phyloP scores from a whole-genome alignment of 371 early-diverging fungal species.

The Mortierella sp. region DNA sequence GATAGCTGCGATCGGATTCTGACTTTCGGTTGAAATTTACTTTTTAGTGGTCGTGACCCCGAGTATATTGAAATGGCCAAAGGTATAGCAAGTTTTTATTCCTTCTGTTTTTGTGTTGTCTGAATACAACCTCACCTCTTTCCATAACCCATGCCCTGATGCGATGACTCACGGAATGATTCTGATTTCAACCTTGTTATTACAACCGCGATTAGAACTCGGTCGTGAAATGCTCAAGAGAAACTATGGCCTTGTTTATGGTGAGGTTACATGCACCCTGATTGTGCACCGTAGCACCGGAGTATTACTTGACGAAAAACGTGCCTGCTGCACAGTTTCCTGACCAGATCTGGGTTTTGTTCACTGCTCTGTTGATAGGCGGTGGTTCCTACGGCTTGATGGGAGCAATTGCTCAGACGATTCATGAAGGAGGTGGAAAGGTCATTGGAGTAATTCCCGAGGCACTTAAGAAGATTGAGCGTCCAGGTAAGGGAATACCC shows the following conservation, averaged over 20 bases:
- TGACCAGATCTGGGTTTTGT: no score
- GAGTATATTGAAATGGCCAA: slow-evolving; percentile 65
- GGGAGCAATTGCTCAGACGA: slow-evolving; percentile 81
- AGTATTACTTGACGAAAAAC: no score
- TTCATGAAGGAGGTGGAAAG: slow-evolving; percentile 65
- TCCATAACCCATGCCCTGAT: no score
- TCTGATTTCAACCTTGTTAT: background rate
- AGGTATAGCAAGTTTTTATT: slow-evolving; percentile 54
- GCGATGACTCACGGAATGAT: no score
- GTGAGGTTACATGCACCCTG: slow-evolving; percentile 43
- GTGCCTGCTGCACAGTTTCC: no score
- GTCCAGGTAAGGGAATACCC: slow-evolving; percentile 55
- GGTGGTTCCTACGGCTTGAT: slow-evolving; percentile 85
- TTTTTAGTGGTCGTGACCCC: slow-evolving; percentile 60
- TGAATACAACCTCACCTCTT: no score
- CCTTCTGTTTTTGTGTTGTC: no score
- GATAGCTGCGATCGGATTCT: no score
- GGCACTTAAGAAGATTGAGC: slow-evolving; percentile 63
- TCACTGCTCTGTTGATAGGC: slow-evolving; percentile 56
- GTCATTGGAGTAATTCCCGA: slow-evolving; percentile 81
- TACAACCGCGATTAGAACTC: slow-evolving; percentile 64
- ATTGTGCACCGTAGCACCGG: no score
- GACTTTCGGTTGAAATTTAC: background rate
- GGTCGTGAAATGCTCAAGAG: slow-evolving; percentile 69
- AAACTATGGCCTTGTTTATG: slow-evolving; percentile 84